phyloP scores from a whole-genome alignment of 2,329 filamentous ascomycete genomes.

The Epichloe gansuensis region DNA sequence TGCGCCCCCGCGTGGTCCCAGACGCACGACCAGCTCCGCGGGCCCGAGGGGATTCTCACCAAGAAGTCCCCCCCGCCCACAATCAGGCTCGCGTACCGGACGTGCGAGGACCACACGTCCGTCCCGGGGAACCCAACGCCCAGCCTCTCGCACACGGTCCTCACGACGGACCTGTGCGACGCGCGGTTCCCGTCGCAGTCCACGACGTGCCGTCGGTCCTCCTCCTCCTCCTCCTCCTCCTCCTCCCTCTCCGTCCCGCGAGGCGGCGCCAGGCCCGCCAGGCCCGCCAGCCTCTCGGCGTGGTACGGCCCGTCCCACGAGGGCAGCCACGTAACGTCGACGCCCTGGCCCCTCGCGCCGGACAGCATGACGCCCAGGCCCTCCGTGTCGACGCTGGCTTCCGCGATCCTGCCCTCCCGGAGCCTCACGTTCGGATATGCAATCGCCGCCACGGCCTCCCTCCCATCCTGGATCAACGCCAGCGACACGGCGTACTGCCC shows the following conservation, averaged over 20 bases:
- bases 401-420: conserved; percentile 22
- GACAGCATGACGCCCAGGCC: conserved; percentile 25
- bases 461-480: conserved; percentile 43
- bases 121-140: conserved; percentile 23
- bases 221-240: too few relatives aligned
- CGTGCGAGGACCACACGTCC: conserved; percentile 27
- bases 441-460: conserved; percentile 43
- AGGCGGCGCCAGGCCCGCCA: neutral
- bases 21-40: conserved; percentile 15
- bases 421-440: conserved; percentile 45
- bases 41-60: conserved; percentile 19
- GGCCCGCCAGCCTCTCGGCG: conserved; percentile 9
- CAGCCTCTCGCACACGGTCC: conserved; percentile 16
- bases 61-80: conserved; percentile 24
- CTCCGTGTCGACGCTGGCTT: conserved; percentile 19
- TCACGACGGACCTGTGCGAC: conserved; percentile 20
- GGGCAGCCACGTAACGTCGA: conserved; percentile 15
- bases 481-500: conserved; percentile 52
- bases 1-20: conserved; percentile 48
- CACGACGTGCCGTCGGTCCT: conserved; percentile 16
- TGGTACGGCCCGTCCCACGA: conserved; percentile 9
- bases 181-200: conserved; percentile 20
- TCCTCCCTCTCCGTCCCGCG: too few relatives aligned
- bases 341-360: conserved; percentile 20
- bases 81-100: conserved; percentile 25